phyloP scores from a whole-genome alignment of 2,329 filamentous ascomycete genomes.

The Ophiostoma montium region DNA sequence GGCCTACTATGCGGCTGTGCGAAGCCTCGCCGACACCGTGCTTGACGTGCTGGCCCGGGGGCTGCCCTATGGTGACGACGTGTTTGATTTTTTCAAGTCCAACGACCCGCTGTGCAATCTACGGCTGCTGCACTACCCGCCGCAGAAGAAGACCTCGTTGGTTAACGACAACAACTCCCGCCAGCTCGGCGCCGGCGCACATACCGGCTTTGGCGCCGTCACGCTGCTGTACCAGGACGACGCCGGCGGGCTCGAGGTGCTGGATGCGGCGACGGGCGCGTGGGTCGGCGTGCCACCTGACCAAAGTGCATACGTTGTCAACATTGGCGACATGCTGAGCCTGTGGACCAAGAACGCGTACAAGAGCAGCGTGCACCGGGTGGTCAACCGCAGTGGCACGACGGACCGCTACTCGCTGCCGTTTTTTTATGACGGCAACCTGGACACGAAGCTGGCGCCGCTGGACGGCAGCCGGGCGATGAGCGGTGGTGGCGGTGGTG shows the following conservation, averaged over 20 bases:
- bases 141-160: slow-evolving; percentile 16
- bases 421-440: slow-evolving; percentile 41
- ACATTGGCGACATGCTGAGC: slow-evolving; percentile 34
- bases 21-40: slow-evolving; percentile 26
- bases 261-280: slow-evolving; percentile 25
- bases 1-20: slow-evolving; percentile 26
- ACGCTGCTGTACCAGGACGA: slow-evolving; percentile 40
- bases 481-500: too few relatives aligned
- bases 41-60: slow-evolving; percentile 28
- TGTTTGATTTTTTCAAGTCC: slow-evolving; percentile 28
- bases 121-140: slow-evolving; percentile 35
- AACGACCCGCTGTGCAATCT: slow-evolving; percentile 29
- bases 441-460: slow-evolving; percentile 24
- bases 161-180: slow-evolving; percentile 19
- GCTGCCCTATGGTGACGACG: slow-evolving; percentile 25
- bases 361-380: slow-evolving; percentile 38
- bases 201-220: slow-evolving; percentile 41
- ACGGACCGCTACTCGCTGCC: slow-evolving; percentile 41
- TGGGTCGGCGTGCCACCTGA: slow-evolving; percentile 33
- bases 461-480: slow-evolving; percentile 19
- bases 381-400: slow-evolving; percentile 34
- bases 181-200: slow-evolving; percentile 28
- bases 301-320: slow-evolving; percentile 21
- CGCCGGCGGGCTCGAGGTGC: slow-evolving; percentile 36
- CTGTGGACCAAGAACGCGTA: slow-evolving; percentile 38